Percentiles rank a stretch among this genome's conserved stretches.
Evolutionary conservation across 1,139 yeast genomes (phyloP).

Genomic region (Lodderomyces elongisporus): DNA sequence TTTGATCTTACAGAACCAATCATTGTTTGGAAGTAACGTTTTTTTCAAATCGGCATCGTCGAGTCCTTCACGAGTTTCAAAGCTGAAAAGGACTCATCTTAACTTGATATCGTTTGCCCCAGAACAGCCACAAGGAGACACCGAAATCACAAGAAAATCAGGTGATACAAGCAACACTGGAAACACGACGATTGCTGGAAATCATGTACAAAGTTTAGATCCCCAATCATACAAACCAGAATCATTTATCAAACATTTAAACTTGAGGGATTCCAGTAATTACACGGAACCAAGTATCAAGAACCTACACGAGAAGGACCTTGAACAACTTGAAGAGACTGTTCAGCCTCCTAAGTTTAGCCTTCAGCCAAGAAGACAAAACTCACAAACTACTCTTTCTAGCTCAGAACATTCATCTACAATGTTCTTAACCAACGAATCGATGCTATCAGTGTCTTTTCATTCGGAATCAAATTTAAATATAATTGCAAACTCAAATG

Average conservation of each 20-base stretch:
- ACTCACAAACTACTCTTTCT: neutral
- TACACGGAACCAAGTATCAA: neutral
- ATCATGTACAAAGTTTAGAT: constrained; percentile 1
- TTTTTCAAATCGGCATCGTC: too few relatives aligned
- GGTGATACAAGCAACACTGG: neutral
- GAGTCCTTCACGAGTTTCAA: too few relatives aligned
- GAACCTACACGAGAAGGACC: neutral
- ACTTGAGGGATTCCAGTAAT: neutral
- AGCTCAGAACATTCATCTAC: too few relatives aligned
- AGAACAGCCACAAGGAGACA: too few relatives aligned
- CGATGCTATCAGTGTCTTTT: too few relatives aligned
- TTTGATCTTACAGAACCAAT: constrained; percentile 2
- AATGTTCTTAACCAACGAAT: too few relatives aligned
- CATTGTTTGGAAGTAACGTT: too few relatives aligned
- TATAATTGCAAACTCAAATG: too few relatives aligned
- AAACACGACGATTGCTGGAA: neutral
- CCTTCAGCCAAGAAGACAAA: neutral
- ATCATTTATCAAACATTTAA: neutral
- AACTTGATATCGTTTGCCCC: too few relatives aligned
- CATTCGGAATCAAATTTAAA: too few relatives aligned
- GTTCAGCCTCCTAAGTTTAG: too few relatives aligned
- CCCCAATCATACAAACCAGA: constrained; percentile 1
- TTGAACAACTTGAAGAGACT: neutral
- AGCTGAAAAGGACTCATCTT: too few relatives aligned
- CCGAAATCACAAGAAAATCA: neutral